Conservation (phyloP, 2,329 filamentous ascomycete species). For the Cadophora gregata region DNA sequence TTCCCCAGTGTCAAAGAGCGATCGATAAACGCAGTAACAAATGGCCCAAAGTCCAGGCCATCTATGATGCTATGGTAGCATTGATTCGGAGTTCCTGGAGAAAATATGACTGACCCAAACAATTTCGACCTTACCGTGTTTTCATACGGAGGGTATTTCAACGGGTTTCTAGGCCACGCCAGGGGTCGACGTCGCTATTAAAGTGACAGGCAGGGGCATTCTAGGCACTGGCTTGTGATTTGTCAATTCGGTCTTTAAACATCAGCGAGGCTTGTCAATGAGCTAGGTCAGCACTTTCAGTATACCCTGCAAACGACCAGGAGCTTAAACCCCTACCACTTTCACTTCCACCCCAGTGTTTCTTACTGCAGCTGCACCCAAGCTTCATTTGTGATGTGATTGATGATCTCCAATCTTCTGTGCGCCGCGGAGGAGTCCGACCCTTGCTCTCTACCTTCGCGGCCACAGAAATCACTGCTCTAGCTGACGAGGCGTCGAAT, state of each 20-base stretch:
- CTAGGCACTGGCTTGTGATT: slow-evolving; percentile 14
- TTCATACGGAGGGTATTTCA: slow-evolving; percentile 12
- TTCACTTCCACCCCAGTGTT: background rate
- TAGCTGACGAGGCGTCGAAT: slow-evolving; percentile 2
- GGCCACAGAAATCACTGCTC: slow-evolving; percentile 11
- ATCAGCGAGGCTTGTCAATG: slow-evolving; percentile 5
- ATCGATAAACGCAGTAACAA: background rate
- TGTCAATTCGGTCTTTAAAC: slow-evolving; percentile 4
- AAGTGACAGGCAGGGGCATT: slow-evolving; percentile 14
- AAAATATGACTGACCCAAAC: background rate
- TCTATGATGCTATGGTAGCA: background rate
- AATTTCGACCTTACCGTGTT: background rate
- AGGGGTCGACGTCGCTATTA: background rate
- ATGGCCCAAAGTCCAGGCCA: slow-evolving; percentile 1
- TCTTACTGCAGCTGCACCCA: background rate
- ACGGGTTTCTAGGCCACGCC: background rate
- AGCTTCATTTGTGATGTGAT: slow-evolving; percentile 15
- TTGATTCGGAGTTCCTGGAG: background rate
- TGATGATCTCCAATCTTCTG: slow-evolving; percentile 22
- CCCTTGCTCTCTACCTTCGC: slow-evolving; percentile 12
- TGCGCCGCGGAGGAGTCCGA: slow-evolving; percentile 22
- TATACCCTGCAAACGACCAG: slow-evolving; percentile 1
- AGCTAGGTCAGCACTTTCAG: background rate
- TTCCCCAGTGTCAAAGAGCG: slow-evolving; percentile 4
- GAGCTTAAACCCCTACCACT: background rate